Base-by-base conservation (phyloP, 257 asterid genomes). In the Solanum ossicruentum region DNA sequence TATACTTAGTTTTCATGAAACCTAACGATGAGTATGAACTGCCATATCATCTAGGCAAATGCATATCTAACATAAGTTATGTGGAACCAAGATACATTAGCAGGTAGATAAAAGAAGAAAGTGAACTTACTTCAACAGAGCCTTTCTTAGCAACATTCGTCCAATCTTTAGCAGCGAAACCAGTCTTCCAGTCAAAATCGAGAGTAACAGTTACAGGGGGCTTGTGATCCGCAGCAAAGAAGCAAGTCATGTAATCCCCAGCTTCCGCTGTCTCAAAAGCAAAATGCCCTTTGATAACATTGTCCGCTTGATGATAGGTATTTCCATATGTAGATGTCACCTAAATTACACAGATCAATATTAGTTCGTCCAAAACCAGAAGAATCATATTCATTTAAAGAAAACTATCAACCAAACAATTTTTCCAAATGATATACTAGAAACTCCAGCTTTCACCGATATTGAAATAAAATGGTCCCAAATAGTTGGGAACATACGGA, bases 111-210 rank as follows among this genome's bases (percentile, higher is more conserved):
- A 23, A 78, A 78, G 51, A 81, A 43, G 72, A 71, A 72, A 0
- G 43, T 39, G 2, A 63, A 84, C 94, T 92, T 89, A 96, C 99
- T 88, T 94, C 99, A 85, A 96, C 92, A 18, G 98, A 93, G 72
- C 97, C 97, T 85, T 96, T 96, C 90, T 96, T 96, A 69, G 98
- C 99, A 47, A 96, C 96, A 88, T 84, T 93, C 45, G 94, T 69
- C 99, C 99, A 96, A 43, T 94, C 99, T 92, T 93, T 94, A 70
- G 99, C 94, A 81, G 98, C 99, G 83, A 96, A 87, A 45, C 99
- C 99, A 51, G 98, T 94, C 86, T 93, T 96, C 99, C 98, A 96
- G 56, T 93, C 98, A 58, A 96, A 93, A 84, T 96, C 98, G 6
- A 96, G 72, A 18, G 95, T 93, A 75, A 95, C 23, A 12, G 91